Evolutionary conservation across 768 basidiomycete species (phyloP), one percentile per base, ranked within the genome.

Genomic region (Naganishia antarctica): DNA sequence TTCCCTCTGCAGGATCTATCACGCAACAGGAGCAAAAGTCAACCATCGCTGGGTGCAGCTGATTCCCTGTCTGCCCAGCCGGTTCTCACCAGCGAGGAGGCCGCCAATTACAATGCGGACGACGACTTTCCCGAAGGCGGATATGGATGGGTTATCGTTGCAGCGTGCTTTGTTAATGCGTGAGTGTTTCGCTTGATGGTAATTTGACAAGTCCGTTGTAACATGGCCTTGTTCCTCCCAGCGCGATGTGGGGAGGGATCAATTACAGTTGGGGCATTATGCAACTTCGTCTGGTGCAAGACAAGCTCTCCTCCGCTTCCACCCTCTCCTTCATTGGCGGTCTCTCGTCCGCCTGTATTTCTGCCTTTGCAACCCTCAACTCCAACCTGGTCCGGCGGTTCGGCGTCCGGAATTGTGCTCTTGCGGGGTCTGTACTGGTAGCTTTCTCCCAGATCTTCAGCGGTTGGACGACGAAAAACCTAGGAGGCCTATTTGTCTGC

Each of bases 261-360:
- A 61, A 28, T 18, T 65, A 62, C 47, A 25, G 40, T 29, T 66
- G 63, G 65, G 70, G 72, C 25, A 64, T 73, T 1, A 44, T 73
- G 11, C 70, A 71, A 28, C 61, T 62, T 18, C 58, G 44, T 0
- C 67, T 73, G 5, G 68, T 69, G 4, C 1, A 59, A 1, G 46
- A 44, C 1, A 64, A 65, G 2, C 63, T 72, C 8, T 69, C 68
- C 4, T 60, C 70, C 0, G 13, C 66, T 1, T 62, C 70, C 3
- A 71, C 70, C 0, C 65, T 75, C 6, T 62, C 72, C 7, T 73
- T 69, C 45, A 61, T 73, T 25, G 71, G 72, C 6, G 68, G 37
- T n/a, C 62, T 68, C 2, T 48, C 66, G 0, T 65, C 66, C 7
- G 65, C 68, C 0, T 51, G 48, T 5, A 64, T 70, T 2, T 69